These are phyloP conservation scores for Phycomyces blakesleeanus DNA, from an alignment of 192 early-diverging fungal genomes.

Conservation along the genomic window DNA sequence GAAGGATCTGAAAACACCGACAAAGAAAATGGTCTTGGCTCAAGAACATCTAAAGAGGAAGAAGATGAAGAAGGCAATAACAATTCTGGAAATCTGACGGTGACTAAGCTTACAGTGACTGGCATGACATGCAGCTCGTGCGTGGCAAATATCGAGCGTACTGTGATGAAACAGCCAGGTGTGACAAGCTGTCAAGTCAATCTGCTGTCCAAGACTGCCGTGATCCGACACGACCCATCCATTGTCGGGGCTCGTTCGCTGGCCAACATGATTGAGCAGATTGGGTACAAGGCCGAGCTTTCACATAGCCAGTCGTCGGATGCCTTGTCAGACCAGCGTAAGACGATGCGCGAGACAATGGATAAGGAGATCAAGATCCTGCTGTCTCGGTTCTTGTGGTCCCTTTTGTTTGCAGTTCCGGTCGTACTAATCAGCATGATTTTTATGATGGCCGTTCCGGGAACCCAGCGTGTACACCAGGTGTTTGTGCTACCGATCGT, in stretches of 20 bases:
- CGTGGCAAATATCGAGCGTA: slow-evolving; percentile 73
- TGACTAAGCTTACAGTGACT: slow-evolving; percentile 76
- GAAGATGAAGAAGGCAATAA: slow-evolving; percentile 59
- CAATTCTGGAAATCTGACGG: slow-evolving; percentile 68
- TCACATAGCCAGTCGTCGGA: slow-evolving; percentile 25
- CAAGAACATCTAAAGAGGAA: too few species aligned
- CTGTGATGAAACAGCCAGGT: slow-evolving; percentile 39
- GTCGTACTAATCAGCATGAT: slow-evolving; percentile 70
- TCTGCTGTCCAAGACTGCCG: slow-evolving; percentile 43
- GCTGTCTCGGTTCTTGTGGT: slow-evolving; percentile 39
- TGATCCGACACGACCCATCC: slow-evolving; percentile 47
- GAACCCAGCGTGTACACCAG: slow-evolving; percentile 39
- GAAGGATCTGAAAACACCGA: too few species aligned
- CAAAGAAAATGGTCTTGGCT: neutral
- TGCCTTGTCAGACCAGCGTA: slow-evolving; percentile 25
- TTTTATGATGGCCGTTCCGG: slow-evolving; percentile 62
- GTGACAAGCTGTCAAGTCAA: slow-evolving; percentile 51
- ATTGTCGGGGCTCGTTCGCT: slow-evolving; percentile 61
- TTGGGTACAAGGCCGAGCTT: slow-evolving; percentile 56
- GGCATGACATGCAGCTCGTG: slow-evolving; percentile 92
- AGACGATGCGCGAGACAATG: slow-evolving; percentile 38
- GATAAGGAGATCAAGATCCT: slow-evolving; percentile 41
- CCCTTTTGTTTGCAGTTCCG: slow-evolving; percentile 63
- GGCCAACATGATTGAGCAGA: slow-evolving; percentile 52
- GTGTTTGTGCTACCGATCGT: slow-evolving; percentile 45